Evolutionary conservation across 2,329 filamentous ascomycete species (phyloP), one percentile per base, ranked within the genome.

Genomic region (Cladosporium sp.): DNA sequence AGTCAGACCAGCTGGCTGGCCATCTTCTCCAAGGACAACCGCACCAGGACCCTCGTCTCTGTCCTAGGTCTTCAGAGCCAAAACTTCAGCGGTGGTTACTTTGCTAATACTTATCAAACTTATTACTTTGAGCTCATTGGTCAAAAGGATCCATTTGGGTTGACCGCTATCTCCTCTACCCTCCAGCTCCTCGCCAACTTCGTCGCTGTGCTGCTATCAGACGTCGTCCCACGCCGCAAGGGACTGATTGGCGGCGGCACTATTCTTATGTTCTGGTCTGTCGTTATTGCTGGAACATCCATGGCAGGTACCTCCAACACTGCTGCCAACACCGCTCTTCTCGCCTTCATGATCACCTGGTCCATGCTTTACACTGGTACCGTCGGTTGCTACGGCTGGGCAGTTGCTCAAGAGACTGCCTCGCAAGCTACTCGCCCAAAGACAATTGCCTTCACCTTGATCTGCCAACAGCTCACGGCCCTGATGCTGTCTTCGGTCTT

Each of bases 401-500:
- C 65, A 7, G 64, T 67, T 7, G 65, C 65, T 34, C 65, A 67
- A 47, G 65, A 66, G 28, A 66, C 65, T 11, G 58, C 65, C 8
- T 63, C 64, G 4, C 65, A 67, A 56, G 60, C 63, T 11, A 64
- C 61, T 25, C 57, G 64, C 11, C 65, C 65, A 2, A 67, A 67
- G 59, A 67, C 65, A 12, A 67, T 67, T 38, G 66, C 65, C 6
- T 65, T 67, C 54, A 65, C 65, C 15, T 37, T 67, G 39, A 63
- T 67, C 42, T 67, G 65, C 50, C 65, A 74, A 42, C 72, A 74
- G 22, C 64, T 74, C 0, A 74, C 72, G 0, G 72, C 72, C 0
- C 66, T 74, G 2, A 69, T 74, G 69, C 67, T 74, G 8, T 72
- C 69, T 15, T 73, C 69, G 0, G 68, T 74, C 0, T 74, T 74